phyloP scores from a whole-genome alignment of 2,329 filamentous ascomycete genomes.

The Fusarium sp. region DNA sequence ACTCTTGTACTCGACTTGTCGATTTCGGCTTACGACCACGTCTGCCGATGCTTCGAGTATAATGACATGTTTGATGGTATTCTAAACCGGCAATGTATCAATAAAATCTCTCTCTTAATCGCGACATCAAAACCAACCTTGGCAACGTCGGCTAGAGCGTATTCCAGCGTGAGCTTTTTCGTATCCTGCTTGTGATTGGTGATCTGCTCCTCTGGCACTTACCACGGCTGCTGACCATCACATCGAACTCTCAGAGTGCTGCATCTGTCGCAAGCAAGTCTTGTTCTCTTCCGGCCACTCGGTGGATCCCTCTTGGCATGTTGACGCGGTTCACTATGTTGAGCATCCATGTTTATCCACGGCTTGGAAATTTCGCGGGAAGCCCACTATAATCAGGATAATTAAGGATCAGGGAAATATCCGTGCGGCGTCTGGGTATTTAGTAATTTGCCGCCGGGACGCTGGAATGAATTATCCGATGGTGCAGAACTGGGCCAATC shows the following conservation, averaged over 20 bases:
- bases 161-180: fast-evolving
- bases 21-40: not conserved
- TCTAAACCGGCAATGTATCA: fast-evolving
- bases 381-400: not conserved
- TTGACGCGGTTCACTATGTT: not conserved
- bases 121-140: not conserved
- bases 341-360: not conserved
- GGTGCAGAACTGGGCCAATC: not conserved
- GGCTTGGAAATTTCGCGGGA: not conserved
- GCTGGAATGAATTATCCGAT: not conserved
- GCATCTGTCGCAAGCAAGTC: slow-evolving; percentile 4
- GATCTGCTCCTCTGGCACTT: not conserved
- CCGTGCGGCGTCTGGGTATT: not conserved
- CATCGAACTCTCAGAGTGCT: not conserved
- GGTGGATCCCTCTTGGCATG: not conserved
- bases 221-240: slow-evolving; percentile 3
- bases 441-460: not conserved
- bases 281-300: not conserved
- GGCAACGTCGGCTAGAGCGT: not conserved
- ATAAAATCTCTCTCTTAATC: not conserved
- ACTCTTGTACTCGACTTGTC: not conserved
- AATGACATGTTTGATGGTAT: not conserved
- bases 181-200: too few species aligned
- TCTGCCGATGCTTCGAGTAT: not conserved
- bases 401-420: not conserved